phyloP scores from a whole-genome alignment of 306 rosid species.

The Cucumis cinereus region DNA sequence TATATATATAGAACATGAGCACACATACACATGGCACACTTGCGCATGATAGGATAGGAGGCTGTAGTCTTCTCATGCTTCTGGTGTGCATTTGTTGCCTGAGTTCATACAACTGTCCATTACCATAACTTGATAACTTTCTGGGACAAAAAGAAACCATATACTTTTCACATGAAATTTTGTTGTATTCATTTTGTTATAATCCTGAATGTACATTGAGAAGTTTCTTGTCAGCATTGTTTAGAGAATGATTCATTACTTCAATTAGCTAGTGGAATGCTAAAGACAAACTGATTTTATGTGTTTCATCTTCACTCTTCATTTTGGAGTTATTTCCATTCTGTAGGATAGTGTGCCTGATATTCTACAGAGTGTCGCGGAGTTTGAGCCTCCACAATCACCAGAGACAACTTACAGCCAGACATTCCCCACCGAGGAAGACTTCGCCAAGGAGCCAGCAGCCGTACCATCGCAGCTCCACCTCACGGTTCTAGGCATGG shows the following conservation, averaged over 20 bases:
- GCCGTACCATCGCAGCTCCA: slow-evolving; percentile 71
- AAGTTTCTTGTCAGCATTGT: not conserved
- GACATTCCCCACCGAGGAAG: slow-evolving; percentile 56
- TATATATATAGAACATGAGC: not conserved
- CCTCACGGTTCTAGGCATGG: slow-evolving; percentile 65
- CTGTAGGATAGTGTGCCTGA: slow-evolving; percentile 78
- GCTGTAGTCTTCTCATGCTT: not conserved
- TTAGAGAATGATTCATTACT: not conserved
- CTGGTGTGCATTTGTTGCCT: not conserved
- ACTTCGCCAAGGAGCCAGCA: slow-evolving; percentile 76
- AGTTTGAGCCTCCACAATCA: slow-evolving; percentile 76
- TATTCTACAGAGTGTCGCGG: slow-evolving; percentile 44
- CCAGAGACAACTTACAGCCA: slow-evolving; percentile 73
- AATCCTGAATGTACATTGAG: not conserved
- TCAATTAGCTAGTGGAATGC: not conserved
- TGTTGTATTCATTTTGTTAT: not conserved
- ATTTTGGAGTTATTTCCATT: slow-evolving; percentile 10
- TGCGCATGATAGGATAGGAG: not conserved
- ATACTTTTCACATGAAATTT: not conserved
- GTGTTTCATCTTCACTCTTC: not conserved
- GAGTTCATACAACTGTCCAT: not conserved
- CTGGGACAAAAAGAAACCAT: not conserved
- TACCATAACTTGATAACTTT: not conserved
- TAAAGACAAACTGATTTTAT: not conserved
- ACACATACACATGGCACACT: not conserved